Base-by-base conservation (phyloP, 2,329 filamentous ascomycete genomes). In the Sphaerulina populicola region DNA sequence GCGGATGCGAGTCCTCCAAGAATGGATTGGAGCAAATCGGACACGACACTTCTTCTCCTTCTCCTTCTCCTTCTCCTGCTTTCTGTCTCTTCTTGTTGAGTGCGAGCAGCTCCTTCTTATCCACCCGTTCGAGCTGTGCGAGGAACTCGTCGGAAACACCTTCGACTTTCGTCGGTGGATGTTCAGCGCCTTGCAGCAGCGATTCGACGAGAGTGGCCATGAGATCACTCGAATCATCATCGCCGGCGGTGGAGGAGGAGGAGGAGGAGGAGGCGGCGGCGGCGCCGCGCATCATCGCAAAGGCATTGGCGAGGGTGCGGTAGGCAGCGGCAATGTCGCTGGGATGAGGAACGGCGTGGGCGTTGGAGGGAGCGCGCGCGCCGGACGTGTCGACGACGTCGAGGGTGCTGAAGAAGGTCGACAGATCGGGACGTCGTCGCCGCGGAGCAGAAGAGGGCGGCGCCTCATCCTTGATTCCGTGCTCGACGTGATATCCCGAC, bases 331-430 rank as follows among this genome's bases (percentile, higher is more conserved):
- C 74, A 58, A 83, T 73, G 60, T 83, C 79, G 49, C 74, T 73
- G 2, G 81, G 81, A 4, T 80, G 73, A 1, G 81, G 81, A 0
- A 80, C 65, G 1, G 80, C 77, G 65, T 82, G 69, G n/a, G 71
- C 70, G 60, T 82, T 78, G 48, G 74, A 72, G 44, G 68, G 67
- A 23, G 62, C 61, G 39, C 75, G 77, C 23, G 70, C 58, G 62
- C 76, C 73, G 29, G 74, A 76, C 7, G 76, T 79, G 54, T 76
- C 74, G 29, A 76, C 70, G 51, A 80, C 75, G 60, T 82, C 77
- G 53, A 83, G 77, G 40, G 77, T 77, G 51, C 75, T 74, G 70
- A 82, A 82, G 72, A 84, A 83, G 60, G 79, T 81, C 37, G 77
- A 80, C 37, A 83, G 75, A 64, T 84, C 81, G 27, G 81, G 81